phyloP scores from a whole-genome alignment of 768 basidiomycete genomes.

The Boletus sp. region DNA sequence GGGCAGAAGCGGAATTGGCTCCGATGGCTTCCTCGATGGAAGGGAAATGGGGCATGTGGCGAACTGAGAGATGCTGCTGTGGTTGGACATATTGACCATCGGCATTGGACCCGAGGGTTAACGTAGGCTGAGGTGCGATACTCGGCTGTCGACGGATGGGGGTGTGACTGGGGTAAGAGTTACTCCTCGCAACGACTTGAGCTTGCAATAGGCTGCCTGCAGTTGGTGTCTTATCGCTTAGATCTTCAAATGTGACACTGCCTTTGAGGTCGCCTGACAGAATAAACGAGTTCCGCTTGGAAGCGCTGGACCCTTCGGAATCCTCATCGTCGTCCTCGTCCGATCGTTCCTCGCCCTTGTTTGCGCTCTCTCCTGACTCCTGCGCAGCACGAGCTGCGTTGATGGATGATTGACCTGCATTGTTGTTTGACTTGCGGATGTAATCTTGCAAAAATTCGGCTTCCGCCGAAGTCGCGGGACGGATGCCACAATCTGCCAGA shows the following conservation, averaged over 20 bases:
- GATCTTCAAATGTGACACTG: slow-evolving; percentile 55
- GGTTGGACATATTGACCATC: slow-evolving; percentile 47
- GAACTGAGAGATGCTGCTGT: slow-evolving; percentile 61
- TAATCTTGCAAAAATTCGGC: slow-evolving; percentile 92
- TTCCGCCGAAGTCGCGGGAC: slow-evolving; percentile 87
- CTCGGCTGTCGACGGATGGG: slow-evolving; percentile 71
- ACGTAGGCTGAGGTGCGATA: slow-evolving; percentile 54
- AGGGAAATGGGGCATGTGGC: slow-evolving; percentile 78
- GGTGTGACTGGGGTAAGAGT: slow-evolving; percentile 63
- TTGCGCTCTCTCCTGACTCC: slow-evolving; percentile 61
- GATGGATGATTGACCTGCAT: slow-evolving; percentile 70
- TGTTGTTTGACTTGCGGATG: slow-evolving; percentile 88
- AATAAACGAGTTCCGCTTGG: slow-evolving; percentile 73
- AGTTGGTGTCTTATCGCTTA: slow-evolving; percentile 85
- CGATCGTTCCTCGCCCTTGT: slow-evolving; percentile 66
- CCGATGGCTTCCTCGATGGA: slow-evolving; percentile 84
- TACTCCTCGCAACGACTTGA: slow-evolving; percentile 59
- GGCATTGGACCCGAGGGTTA: slow-evolving; percentile 48
- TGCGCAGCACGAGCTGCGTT: slow-evolving; percentile 72
- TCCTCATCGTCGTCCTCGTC: slow-evolving; percentile 89
- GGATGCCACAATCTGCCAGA: slow-evolving; percentile 80
- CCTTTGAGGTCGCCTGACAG: slow-evolving; percentile 64
- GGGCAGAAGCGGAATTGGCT: slow-evolving; percentile 67
- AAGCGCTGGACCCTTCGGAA: slow-evolving; percentile 71
- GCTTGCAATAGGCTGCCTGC: slow-evolving; percentile 74